Evolutionary conservation across 352 stramenopile genomes (phyloP).

Genomic region (Elongisporangium prolatum): DNA sequence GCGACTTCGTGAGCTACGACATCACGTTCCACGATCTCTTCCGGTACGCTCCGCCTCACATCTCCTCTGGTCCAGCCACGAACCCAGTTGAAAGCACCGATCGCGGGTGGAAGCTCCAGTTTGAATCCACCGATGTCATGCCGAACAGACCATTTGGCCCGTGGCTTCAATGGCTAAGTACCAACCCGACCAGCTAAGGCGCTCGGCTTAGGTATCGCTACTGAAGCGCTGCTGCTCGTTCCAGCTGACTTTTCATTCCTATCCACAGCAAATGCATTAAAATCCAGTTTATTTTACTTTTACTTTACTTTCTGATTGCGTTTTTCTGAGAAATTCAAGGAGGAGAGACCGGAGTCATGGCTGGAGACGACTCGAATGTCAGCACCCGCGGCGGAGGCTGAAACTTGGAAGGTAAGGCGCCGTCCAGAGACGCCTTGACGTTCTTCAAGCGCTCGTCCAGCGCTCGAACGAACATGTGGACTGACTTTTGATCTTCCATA

Average conservation of each 20-base stretch:
- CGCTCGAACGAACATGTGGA: slow-evolving; percentile 39
- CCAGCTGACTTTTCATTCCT: too few species aligned
- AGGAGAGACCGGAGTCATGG: slow-evolving; percentile 2
- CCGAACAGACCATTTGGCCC: not conserved
- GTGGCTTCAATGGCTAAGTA: not conserved
- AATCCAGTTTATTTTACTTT: slow-evolving; percentile 11
- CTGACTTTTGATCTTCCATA: slow-evolving; percentile 47
- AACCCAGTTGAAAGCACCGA: not conserved
- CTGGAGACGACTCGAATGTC: not conserved
- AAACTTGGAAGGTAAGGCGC: slow-evolving; percentile 1
- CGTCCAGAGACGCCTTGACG: slow-evolving; percentile 28
- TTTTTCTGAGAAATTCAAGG: not conserved
- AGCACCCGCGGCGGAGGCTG: not conserved
- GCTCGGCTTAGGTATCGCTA: not conserved
- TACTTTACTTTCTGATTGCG: slow-evolving; percentile 7
- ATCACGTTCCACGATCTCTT: not conserved
- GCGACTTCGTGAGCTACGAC: not conserved
- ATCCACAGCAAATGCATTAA: slow-evolving; percentile 1
- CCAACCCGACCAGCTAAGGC: not conserved
- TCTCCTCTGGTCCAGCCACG: not conserved
- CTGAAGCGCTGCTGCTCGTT: not conserved
- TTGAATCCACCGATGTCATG: not conserved
- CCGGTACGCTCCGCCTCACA: not conserved
- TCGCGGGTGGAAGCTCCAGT: not conserved
- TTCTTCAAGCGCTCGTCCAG: slow-evolving; percentile 52